Base-by-base conservation (phyloP, 2,329 filamentous ascomycete species). In the Claviceps paspali region DNA sequence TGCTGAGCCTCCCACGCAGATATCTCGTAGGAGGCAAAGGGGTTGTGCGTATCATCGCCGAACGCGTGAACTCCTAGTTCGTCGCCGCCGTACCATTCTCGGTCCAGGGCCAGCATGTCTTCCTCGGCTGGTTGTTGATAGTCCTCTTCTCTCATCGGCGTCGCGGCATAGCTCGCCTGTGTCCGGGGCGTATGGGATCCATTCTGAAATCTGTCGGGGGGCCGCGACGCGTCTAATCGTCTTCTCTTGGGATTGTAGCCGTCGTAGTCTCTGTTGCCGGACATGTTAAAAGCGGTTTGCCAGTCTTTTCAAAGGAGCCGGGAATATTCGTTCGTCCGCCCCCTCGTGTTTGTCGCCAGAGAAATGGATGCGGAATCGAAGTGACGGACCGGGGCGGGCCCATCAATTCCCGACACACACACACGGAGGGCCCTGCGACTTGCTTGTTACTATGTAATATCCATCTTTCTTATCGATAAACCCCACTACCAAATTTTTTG, bases 31-130 rank as follows among this genome's bases (percentile, higher is more conserved):
- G 76, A 76, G 8, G 82, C 84, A 51, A 94, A 94, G 0, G 86
- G 87, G 52, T 94, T 92, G 57, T 94, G 86, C n/a, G 77, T 70
- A 44, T 95, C 87, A 52, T 94, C 87, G 45, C 86, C 87, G 50
- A 94, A 83, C 0, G 79, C 81, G 51, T 92, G 82, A 0, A 73
- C 71, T 19, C 79, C 82, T 40, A 79, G 76, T 54, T 94, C 86
- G 51, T 92, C 86, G 33, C 82, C 83, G 17, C 76, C 78, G 51
- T 95, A 95, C 87, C 87, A 95, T 57, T 94, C 87, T 43, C 87
- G 76, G 53, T 95, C 87, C 38, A 94, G 65, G 8, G 78, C 82
- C 43, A 72, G 72, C 14, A 76, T 72, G 44, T 92, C 83, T 43
- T 83, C 74, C 28, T 79, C 70, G 24, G 70, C 66, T 11, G 73